Percentiles rank a stretch among this genome's conserved stretches.
Conservation (phyloP, 495 filamentous ascomycete genomes). For the Neurospora discreta region DNA sequence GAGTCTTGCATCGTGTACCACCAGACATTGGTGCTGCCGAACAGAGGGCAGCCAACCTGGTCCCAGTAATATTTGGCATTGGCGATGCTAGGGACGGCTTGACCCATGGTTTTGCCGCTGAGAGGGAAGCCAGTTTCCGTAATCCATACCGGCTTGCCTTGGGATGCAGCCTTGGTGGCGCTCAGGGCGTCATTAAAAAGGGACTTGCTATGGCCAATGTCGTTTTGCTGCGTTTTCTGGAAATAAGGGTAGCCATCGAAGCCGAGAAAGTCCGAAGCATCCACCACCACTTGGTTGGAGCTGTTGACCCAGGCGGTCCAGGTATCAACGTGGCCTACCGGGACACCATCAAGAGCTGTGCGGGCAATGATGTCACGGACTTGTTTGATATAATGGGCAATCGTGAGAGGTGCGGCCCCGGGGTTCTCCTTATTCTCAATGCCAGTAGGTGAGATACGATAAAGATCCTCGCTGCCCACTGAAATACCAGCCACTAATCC, state of each 20-base stretch:
- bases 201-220: constrained; percentile 45
- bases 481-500: constrained; percentile 71
- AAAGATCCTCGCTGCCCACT: constrained; percentile 83
- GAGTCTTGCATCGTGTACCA: constrained; percentile 69
- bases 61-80: constrained; percentile 78
- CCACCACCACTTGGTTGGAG: constrained; percentile 58
- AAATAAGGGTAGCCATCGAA: constrained; percentile 70
- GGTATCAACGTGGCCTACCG: constrained; percentile 83
- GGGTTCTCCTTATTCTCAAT: constrained; percentile 28
- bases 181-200: constrained; percentile 54
- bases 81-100: constrained; percentile 49
- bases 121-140: constrained; percentile 89
- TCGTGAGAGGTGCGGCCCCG: constrained; percentile 44
- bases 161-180: constrained; percentile 44
- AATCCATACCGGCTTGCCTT: constrained; percentile 69
- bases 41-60: constrained; percentile 59
- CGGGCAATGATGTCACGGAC: constrained; percentile 46
- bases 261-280: constrained; percentile 64
- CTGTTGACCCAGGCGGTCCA: constrained; percentile 78
- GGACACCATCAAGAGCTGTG: constrained; percentile 42
- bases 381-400: constrained; percentile 56
- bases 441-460: constrained; percentile 58
- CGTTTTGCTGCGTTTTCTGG: constrained; percentile 53
- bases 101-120: constrained; percentile 46
- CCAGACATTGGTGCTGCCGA: constrained; percentile 59